phyloP scores from a whole-genome alignment of 2,329 filamentous ascomycete species.

The Phoma sp. region DNA sequence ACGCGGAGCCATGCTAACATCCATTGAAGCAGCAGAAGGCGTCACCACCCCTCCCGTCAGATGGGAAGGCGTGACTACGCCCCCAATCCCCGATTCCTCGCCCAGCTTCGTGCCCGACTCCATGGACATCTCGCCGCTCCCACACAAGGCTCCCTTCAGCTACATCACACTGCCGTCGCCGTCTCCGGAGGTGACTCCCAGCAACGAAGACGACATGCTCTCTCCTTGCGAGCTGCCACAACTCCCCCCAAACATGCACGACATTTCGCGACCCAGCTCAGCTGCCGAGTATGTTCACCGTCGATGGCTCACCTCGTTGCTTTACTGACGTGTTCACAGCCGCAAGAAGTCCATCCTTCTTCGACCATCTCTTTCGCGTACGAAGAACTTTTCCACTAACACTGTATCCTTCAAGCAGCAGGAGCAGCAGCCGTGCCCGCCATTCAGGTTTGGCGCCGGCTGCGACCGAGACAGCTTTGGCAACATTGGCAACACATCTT shows the following conservation, averaged over 20 bases:
- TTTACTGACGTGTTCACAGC: conserved; percentile 35
- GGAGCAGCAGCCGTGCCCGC: conserved; percentile 70
- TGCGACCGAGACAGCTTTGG: conserved; percentile 43
- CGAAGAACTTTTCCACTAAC: conserved; percentile 77
- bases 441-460: conserved; percentile 76
- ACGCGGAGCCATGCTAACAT: conserved; percentile 33
- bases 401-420: conserved; percentile 65
- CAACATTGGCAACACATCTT: conserved; percentile 62
- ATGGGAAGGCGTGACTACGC: conserved; percentile 78
- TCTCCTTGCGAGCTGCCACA: conserved; percentile 45
- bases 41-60: conserved; percentile 55
- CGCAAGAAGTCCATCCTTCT: conserved; percentile 60
- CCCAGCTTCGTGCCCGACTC: conserved; percentile 74
- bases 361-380: conserved; percentile 76
- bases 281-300: conserved; percentile 46
- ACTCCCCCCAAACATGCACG: conserved; percentile 34
- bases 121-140: conserved; percentile 94
- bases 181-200: conserved; percentile 63
- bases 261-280: conserved; percentile 46
- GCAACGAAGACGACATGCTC: conserved; percentile 56
- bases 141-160: conserved; percentile 75
- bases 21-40: conserved; percentile 44
- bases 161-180: conserved; percentile 70
- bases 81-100: conserved; percentile 84
- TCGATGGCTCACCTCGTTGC: background rate